Percentiles rank a stretch among this genome's conserved stretches.
Evolutionary conservation across 2,329 filamentous ascomycete species (phyloP).

Genomic region (Aspergillus fructus): DNA sequence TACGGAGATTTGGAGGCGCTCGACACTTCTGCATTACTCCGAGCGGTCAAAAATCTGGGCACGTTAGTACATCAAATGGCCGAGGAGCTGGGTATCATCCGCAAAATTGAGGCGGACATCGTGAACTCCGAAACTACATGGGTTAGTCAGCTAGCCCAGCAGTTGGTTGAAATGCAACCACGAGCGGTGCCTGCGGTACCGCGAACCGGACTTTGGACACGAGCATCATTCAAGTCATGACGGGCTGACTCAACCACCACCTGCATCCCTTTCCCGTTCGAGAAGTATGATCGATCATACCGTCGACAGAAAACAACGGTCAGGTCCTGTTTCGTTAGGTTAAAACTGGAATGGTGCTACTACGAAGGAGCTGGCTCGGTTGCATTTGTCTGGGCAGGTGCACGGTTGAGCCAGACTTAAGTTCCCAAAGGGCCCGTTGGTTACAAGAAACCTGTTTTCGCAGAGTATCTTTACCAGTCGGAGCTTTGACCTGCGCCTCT

Average conservation of each 20-base stretch:
- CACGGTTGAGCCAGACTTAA: background rate
- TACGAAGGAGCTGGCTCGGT: background rate
- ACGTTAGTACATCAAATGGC: conserved; percentile 35
- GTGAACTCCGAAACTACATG: conserved; percentile 34
- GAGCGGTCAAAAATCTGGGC: conserved; percentile 28
- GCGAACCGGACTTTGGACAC: conserved; percentile 30
- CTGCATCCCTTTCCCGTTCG: background rate
- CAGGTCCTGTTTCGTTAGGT: conserved; percentile 3
- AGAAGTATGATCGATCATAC: background rate
- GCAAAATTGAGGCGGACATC: conserved; percentile 35
- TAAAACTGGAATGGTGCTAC: background rate
- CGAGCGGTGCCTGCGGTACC: conserved; percentile 2
- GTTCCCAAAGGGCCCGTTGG: background rate
- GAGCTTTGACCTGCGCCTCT: background rate
- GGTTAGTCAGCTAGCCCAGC: conserved; percentile 31
- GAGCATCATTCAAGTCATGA: conserved; percentile 15
- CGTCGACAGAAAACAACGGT: background rate
- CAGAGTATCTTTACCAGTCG: background rate
- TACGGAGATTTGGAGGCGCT: conserved; percentile 25
- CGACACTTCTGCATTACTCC: conserved; percentile 32
- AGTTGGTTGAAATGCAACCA: conserved; percentile 17
- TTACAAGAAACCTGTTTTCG: conserved; percentile 5
- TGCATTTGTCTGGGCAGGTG: background rate
- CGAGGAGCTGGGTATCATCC: conserved; percentile 37
- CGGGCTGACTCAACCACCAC: background rate